Evolutionary conservation across 768 basidiomycete genomes (phyloP), one percentile per base, ranked within the genome.

Genomic region (Strobilomyces dryophilus): DNA sequence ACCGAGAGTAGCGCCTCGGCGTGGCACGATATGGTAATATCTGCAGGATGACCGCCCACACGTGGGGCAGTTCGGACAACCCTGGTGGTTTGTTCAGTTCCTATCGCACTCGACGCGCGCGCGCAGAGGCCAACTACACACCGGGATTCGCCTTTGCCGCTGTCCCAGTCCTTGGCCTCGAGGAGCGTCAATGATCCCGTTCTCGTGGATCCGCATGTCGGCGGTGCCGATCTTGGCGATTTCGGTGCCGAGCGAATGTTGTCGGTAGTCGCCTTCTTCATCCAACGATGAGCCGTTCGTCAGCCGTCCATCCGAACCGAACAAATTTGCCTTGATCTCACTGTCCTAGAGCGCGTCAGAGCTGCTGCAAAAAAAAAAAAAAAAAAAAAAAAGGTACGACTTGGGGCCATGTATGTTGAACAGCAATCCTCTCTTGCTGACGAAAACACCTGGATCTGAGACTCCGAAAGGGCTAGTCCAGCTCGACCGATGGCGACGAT

Each of bases 41-140:
- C 93, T 94, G 93, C 1, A 92, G 89, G 44, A 99, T 87, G 47
- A 95, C 77, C 4, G 87, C 79, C 95, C 95, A 98, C 9, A 91
- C 78, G 60, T 81, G 76, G 1, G 92, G 93, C 2, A 86, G 87
- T 59, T 88, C 84, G 6, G 80, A 76, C n/a, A 97, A 66, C 34
- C 80, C 92, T 90, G 54, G 24, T 17, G 37, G 51, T 26, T 4
- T 20, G 31, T 39, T 60, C 43, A 64, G 55, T 39, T 29, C 29
- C 5, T 29, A 9, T 29, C 7, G 9, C 17, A 41, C 37, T 18
- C 32, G 45, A 10, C 17, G 44, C 50, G 35, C 45, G 40, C 47
- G 39, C 51, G 59, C 37, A 39, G 55, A 52, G 3, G 32, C 49
- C 37, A 34, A 39, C 35, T 32, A 61, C 63, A 87, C 62, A 91